phyloP scores from a whole-genome alignment of 345 rosid genomes.

The Rhizophora mangle region DNA sequence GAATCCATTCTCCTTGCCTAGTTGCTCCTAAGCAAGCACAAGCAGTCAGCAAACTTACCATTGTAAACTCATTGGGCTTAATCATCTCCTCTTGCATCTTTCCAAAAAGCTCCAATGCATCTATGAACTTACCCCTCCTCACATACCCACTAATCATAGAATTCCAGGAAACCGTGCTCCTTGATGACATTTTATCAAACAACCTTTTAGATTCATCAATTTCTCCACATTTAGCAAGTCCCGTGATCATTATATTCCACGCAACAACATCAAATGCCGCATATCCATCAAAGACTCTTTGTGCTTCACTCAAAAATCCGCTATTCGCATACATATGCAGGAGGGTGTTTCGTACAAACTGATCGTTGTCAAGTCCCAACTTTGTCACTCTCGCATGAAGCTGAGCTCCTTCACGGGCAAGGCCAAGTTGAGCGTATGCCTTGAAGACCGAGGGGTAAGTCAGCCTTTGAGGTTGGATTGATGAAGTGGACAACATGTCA shows the following conservation, averaged over 20 bases:
- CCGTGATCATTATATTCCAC: slow-evolving; percentile 61
- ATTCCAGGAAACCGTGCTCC: slow-evolving; percentile 64
- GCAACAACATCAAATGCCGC: slow-evolving; percentile 38
- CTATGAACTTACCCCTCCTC: neutral
- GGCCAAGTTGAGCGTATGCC: slow-evolving; percentile 55
- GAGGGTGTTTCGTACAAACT: slow-evolving; percentile 49
- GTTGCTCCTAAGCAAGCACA: slow-evolving; percentile 62
- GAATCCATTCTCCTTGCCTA: slow-evolving; percentile 73
- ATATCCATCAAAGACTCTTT: slow-evolving; percentile 35
- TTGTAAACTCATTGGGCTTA: slow-evolving; percentile 61
- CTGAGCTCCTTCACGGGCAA: slow-evolving; percentile 50
- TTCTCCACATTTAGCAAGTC: slow-evolving; percentile 52
- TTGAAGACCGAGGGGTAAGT: slow-evolving; percentile 85
- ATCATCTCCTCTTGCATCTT: slow-evolving; percentile 11
- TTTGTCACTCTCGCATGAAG: slow-evolving; percentile 71
- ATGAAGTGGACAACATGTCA: slow-evolving; percentile 46
- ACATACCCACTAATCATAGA: slow-evolving; percentile 34
- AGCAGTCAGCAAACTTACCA: slow-evolving; percentile 73
- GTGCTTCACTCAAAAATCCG: slow-evolving; percentile 57
- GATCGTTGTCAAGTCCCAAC: slow-evolving; percentile 61
- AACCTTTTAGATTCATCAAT: slow-evolving; percentile 45
- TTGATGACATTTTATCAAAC: slow-evolving; percentile 49
- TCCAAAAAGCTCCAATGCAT: neutral
- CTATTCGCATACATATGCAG: slow-evolving; percentile 59
- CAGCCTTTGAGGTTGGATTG: slow-evolving; percentile 50